phyloP scores from a whole-genome alignment of 2,329 filamentous ascomycete genomes.

The Rutstroemia sp. region DNA sequence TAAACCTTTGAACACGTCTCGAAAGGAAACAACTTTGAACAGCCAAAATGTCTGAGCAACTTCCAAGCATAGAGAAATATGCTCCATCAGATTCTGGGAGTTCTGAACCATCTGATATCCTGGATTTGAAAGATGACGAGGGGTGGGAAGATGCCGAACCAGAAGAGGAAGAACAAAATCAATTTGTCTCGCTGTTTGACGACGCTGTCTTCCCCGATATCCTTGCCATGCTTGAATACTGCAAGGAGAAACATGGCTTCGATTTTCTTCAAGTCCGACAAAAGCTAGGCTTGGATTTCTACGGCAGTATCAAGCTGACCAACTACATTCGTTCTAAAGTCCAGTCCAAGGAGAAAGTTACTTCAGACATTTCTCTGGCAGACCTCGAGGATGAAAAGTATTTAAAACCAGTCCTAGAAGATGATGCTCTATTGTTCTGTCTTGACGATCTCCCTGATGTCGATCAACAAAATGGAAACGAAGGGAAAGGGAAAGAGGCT shows the following conservation, averaged over 20 bases:
- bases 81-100: constrained; percentile 30
- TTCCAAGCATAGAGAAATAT: constrained; percentile 13
- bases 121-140: constrained; percentile 37
- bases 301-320: constrained; percentile 66
- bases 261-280: constrained; percentile 57
- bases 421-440: constrained; percentile 82
- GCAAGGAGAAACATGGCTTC: constrained; percentile 58
- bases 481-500: constrained; percentile 22
- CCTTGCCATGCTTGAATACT: constrained; percentile 58
- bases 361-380: constrained; percentile 45
- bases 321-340: constrained; percentile 53
- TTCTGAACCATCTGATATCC: constrained; percentile 36
- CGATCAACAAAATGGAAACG: constrained; percentile 25
- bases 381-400: constrained; percentile 72
- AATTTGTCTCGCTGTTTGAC: constrained; percentile 62
- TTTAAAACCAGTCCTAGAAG: constrained; percentile 76
- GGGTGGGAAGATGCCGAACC: constrained; percentile 53
- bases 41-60: constrained; percentile 17
- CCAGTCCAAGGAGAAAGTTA: constrained; percentile 35
- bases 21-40: neutral
- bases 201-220: constrained; percentile 58
- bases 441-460: constrained; percentile 67
- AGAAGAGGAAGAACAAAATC: constrained; percentile 51
- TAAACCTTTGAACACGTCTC: neutral
- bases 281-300: constrained; percentile 58